Percentiles rank a stretch among this genome's conserved stretches.
phyloP scores from a whole-genome alignment of 345 rosid species.

The Salix arbutifolia region DNA sequence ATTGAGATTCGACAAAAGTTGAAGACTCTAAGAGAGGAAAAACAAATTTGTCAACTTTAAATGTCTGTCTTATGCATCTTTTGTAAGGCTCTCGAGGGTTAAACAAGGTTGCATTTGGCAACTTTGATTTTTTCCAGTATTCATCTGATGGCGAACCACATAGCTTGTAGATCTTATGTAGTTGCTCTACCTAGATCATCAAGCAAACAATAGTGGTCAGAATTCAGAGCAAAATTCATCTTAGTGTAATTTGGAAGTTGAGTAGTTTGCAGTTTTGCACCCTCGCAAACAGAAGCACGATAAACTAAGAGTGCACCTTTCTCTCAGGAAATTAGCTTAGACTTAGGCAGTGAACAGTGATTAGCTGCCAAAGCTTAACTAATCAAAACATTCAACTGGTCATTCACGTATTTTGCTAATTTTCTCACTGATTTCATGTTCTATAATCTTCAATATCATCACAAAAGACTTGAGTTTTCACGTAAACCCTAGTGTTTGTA shows the following conservation, averaged over 20 bases:
- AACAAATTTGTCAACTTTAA: conserved; percentile 46
- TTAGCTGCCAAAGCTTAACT: background rate
- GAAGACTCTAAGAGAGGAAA: conserved; percentile 5
- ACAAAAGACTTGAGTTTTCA: background rate
- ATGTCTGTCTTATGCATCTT: conserved; percentile 64
- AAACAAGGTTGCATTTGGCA: conserved; percentile 71
- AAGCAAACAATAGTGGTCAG: background rate
- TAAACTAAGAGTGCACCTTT: background rate
- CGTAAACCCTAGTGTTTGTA: background rate
- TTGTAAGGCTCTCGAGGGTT: conserved; percentile 70
- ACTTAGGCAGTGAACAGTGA: background rate
- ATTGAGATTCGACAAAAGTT: background rate
- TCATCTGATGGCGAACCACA: conserved; percentile 95
- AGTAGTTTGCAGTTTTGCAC: background rate
- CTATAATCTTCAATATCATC: background rate
- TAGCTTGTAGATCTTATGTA: conserved; percentile 83
- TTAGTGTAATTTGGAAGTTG: background rate
- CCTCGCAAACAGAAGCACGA: background rate
- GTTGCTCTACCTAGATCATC: conserved; percentile 67
- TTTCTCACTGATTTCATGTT: background rate
- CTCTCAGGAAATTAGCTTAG: background rate
- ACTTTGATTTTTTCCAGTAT: conserved; percentile 81
- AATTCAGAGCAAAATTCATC: background rate
- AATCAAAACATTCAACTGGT: background rate
- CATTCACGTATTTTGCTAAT: background rate